phyloP scores from a whole-genome alignment of 2,329 filamentous ascomycete genomes.

The Dissoconium aciculare region DNA sequence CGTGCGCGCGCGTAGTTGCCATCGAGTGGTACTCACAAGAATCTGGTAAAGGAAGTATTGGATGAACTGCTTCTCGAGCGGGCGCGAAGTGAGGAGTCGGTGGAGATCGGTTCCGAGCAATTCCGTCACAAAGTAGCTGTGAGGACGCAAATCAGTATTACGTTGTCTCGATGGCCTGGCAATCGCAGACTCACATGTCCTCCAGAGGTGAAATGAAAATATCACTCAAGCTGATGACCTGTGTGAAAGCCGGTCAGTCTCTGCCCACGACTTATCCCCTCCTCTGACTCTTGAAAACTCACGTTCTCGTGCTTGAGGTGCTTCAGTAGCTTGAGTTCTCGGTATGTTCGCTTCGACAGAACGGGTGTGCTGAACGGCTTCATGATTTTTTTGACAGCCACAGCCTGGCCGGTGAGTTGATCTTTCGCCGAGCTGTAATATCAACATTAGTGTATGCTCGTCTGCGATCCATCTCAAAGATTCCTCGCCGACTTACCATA shows the following conservation, averaged over 20 bases:
- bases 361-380: constrained; percentile 99
- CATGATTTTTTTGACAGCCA: constrained; percentile 99
- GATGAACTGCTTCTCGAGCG: constrained; percentile 98
- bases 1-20: background rate
- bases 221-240: constrained; percentile 94
- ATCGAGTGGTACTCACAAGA: constrained; percentile 46
- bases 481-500: constrained; percentile 52
- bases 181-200: constrained; percentile 75
- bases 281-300: constrained; percentile 14
- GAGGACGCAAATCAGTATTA: constrained; percentile 15
- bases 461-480: constrained; percentile 1
- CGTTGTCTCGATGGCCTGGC: no score
- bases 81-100: constrained; percentile 82
- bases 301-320: constrained; percentile 96
- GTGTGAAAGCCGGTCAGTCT: no score
- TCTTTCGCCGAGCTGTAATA: constrained; percentile 75
- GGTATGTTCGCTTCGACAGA: constrained; percentile 90
- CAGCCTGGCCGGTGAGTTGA: constrained; percentile 90
- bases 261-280: no score
- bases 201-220: constrained; percentile 99
- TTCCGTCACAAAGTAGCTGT: constrained; percentile 93
- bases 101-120: constrained; percentile 93
- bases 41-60: constrained; percentile 99
- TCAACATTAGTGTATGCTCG: constrained; percentile 5
- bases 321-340: constrained; percentile 93